A percentile compares a stretch with the other conserved stretches of the same genome.
These are phyloP conservation scores for Huntiella decipiens DNA, from an alignment of 2,329 filamentous ascomycete species.

Conservation along the genomic window DNA sequence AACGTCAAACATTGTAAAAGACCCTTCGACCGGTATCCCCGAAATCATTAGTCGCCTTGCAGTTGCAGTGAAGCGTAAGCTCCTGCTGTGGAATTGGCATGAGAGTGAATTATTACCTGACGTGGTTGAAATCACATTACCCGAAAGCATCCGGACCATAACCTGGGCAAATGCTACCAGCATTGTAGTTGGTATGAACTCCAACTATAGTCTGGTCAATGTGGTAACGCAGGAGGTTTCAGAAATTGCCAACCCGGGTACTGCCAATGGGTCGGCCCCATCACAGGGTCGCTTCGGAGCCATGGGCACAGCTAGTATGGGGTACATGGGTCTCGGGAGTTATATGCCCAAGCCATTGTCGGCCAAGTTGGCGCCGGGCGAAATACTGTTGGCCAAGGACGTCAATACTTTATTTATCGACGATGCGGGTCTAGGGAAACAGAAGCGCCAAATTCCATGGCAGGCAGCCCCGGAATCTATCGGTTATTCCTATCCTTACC, in stretches of 20 bases:
- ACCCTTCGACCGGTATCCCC: slow-evolving; percentile 67
- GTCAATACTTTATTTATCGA: slow-evolving; percentile 90
- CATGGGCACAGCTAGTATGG: slow-evolving; percentile 72
- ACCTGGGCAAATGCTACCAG: slow-evolving; percentile 82
- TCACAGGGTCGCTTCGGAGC: slow-evolving; percentile 62
- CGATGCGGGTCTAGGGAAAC: slow-evolving; percentile 58
- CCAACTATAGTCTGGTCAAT: slow-evolving; percentile 79
- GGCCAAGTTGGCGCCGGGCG: slow-evolving; percentile 59
- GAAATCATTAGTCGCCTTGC: slow-evolving; percentile 83
- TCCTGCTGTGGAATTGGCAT: slow-evolving; percentile 89
- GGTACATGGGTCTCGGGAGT: slow-evolving; percentile 85
- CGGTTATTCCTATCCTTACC: slow-evolving; percentile 92
- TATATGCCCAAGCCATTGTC: slow-evolving; percentile 84
- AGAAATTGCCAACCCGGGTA: slow-evolving; percentile 62
- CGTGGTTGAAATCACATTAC: slow-evolving; percentile 55
- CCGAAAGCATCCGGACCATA: slow-evolving; percentile 70
- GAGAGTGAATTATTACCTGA: slow-evolving; percentile 72
- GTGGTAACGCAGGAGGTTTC: slow-evolving; percentile 53
- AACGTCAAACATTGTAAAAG: slow-evolving; percentile 88
- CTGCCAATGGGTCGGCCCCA: slow-evolving; percentile 43
- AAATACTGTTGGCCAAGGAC: slow-evolving; percentile 90
- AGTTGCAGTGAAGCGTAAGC: slow-evolving; percentile 77
- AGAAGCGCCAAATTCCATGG: slow-evolving; percentile 86
- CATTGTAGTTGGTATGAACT: slow-evolving; percentile 76
- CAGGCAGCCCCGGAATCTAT: slow-evolving; percentile 69